These are phyloP conservation scores for Tulasnella sp. DNA, from an alignment of 768 basidiomycete species.

Conservation along the genomic window DNA sequence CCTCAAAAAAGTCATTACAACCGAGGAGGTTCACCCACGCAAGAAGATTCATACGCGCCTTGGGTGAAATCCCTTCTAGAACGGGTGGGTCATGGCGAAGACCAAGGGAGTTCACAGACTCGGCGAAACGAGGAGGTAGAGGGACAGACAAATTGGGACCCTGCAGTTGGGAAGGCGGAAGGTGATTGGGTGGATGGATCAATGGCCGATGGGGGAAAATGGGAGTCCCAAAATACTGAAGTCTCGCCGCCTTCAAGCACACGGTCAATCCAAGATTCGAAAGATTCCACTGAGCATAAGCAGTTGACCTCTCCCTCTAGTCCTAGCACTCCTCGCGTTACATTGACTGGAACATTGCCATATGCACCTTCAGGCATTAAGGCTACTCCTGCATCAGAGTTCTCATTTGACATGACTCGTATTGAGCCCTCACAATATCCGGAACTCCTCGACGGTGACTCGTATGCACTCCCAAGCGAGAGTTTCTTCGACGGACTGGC, in stretches of 20 bases:
- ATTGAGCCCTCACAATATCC: constrained; percentile 3
- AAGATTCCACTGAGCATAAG: not conserved
- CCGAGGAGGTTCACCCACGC: not conserved
- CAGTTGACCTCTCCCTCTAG: not conserved
- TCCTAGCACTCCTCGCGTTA: not conserved
- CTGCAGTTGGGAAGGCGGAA: not conserved
- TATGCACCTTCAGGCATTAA: not conserved
- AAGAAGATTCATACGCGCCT: not conserved
- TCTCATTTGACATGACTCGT: constrained; percentile 1
- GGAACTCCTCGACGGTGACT: not conserved
- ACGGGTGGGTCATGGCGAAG: not conserved
- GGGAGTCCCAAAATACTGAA: not conserved
- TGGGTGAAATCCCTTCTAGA: not conserved
- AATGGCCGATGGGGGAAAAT: not conserved
- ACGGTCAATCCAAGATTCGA: not conserved
- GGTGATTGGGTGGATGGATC: not conserved
- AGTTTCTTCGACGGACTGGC: not conserved
- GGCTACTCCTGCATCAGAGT: not conserved
- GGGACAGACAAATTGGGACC: not conserved
- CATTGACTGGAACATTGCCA: not conserved
- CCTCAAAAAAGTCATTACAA: not conserved
- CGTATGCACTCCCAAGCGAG: not conserved
- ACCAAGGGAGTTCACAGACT: too few species aligned
- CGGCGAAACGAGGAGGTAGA: too few species aligned
- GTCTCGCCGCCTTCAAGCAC: not conserved